These are phyloP conservation scores for Karstenula rhodostoma DNA, from an alignment of 2,329 filamentous ascomycete species.

Conservation along the genomic window DNA sequence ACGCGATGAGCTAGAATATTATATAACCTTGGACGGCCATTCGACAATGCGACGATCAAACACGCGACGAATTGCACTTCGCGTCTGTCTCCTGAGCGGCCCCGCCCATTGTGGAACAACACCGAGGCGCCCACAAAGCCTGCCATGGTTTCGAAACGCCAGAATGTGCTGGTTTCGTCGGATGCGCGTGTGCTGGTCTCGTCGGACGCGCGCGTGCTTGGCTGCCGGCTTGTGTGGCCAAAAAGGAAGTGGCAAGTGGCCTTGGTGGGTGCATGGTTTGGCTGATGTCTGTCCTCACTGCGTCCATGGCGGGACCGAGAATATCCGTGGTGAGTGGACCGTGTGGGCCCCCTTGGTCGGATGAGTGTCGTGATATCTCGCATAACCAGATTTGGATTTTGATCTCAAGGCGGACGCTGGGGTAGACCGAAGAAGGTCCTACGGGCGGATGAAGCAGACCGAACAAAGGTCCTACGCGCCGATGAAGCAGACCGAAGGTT, in stretches of 20 bases:
- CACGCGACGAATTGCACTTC: neutral
- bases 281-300: neutral
- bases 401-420: constrained; percentile 32
- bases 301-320: neutral
- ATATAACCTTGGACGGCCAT: neutral
- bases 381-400: neutral
- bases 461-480: too few relatives aligned
- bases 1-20: neutral
- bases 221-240: neutral
- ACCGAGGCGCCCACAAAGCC: neutral
- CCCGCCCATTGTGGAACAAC: neutral
- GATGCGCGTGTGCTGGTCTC: neutral
- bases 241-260: too few relatives aligned
- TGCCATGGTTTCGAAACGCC: neutral
- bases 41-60: constrained; percentile 3
- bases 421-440: constrained; percentile 44
- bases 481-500: too few relatives aligned
- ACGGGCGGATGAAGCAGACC: too few relatives aligned
- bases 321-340: neutral
- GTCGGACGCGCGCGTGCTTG: neutral
- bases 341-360: neutral
- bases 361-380: neutral
- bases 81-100: neutral
- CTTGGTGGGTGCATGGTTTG: too few relatives aligned
- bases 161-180: neutral